phyloP scores from a whole-genome alignment of 805 yeast species.

The Starmerella ratchasimensis region DNA sequence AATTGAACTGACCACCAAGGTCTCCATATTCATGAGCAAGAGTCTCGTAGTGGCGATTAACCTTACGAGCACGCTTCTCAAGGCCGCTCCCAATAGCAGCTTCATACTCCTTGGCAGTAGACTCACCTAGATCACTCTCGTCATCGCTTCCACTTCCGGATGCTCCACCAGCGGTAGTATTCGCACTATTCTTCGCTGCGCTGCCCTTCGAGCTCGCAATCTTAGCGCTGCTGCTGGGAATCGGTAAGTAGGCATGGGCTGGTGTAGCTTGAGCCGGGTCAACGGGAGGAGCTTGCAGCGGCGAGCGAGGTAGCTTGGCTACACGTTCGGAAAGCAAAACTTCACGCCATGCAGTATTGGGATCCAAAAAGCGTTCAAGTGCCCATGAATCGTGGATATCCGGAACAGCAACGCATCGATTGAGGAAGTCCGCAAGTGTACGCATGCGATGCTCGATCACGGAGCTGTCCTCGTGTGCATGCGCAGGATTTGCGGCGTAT shows the following conservation, averaged over 20 bases:
- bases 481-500: conserved; percentile 34
- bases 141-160: not conserved
- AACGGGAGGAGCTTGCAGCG: conserved; percentile 47
- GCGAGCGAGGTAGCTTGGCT: conserved; percentile 37
- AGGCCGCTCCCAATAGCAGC: conserved; percentile 34
- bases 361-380: conserved; percentile 69
- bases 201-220: conserved; percentile 8
- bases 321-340: conserved; percentile 47
- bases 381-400: conserved; percentile 46
- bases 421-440: conserved; percentile 61
- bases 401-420: conserved; percentile 50
- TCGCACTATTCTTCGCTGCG: no score
- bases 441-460: conserved; percentile 57
- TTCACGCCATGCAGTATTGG: conserved; percentile 73
- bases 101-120: conserved; percentile 35
- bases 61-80: conserved; percentile 44
- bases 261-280: conserved; percentile 44
- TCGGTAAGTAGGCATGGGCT: conserved; percentile 49
- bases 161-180: not conserved
- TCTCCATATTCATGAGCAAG: conserved; percentile 56
- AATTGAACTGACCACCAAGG: conserved; percentile 57
- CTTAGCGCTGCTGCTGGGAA: conserved; percentile 36
- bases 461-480: conserved; percentile 31
- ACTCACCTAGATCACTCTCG: conserved; percentile 23
- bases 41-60: conserved; percentile 43